Conservation (phyloP, 2,329 filamentous ascomycete species). For the Pleoardoris graminearum region DNA sequence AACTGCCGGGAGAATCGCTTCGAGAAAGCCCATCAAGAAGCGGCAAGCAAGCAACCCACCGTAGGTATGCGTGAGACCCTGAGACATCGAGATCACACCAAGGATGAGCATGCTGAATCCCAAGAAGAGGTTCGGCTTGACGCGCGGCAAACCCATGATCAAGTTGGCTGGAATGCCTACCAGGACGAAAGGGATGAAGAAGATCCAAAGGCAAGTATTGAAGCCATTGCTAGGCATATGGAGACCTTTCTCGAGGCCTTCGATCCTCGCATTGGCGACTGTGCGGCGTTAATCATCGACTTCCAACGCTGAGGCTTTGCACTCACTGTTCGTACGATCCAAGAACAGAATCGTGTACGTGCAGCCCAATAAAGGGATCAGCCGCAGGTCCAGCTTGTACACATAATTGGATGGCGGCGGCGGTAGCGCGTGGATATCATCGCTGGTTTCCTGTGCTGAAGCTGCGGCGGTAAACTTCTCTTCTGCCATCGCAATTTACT, state of each 20-base stretch:
- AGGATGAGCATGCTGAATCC: slow-evolving; percentile 76
- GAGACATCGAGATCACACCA: slow-evolving; percentile 55
- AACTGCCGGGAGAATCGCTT: slow-evolving; percentile 37
- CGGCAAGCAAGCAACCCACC: slow-evolving; percentile 32
- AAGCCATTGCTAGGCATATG: slow-evolving; percentile 67
- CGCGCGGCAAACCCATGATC: slow-evolving; percentile 65
- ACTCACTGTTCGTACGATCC: slow-evolving; percentile 62
- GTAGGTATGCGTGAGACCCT: slow-evolving; percentile 35
- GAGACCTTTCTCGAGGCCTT: slow-evolving; percentile 60
- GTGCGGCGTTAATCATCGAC: slow-evolving; percentile 10
- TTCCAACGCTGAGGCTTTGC: not conserved
- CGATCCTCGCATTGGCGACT: slow-evolving; percentile 70
- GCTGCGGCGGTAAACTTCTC: slow-evolving; percentile 23
- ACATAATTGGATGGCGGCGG: slow-evolving; percentile 50
- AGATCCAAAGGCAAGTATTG: slow-evolving; percentile 76
- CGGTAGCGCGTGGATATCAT: slow-evolving; percentile 12
- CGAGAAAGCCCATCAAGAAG: slow-evolving; percentile 41
- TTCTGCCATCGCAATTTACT: slow-evolving; percentile 4
- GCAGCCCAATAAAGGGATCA: slow-evolving; percentile 68
- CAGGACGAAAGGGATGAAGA: slow-evolving; percentile 81
- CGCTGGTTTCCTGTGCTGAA: slow-evolving; percentile 18
- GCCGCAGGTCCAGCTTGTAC: slow-evolving; percentile 61
- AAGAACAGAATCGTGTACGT: slow-evolving; percentile 75
- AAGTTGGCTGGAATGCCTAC: slow-evolving; percentile 79
- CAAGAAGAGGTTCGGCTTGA: slow-evolving; percentile 76